phyloP scores from a whole-genome alignment of 345 rosid species.

The Clarkia xantiana region DNA sequence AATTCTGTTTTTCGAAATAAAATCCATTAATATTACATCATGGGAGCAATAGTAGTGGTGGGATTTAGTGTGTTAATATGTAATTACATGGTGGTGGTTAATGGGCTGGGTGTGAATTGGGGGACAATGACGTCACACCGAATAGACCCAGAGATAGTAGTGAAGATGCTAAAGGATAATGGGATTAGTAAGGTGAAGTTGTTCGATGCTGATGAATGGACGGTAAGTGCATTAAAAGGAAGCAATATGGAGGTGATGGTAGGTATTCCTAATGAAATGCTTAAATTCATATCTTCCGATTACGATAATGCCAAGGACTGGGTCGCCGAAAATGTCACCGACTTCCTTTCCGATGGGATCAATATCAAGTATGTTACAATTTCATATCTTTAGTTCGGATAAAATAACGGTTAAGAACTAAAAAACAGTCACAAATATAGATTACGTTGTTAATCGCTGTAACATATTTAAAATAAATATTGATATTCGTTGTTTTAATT shows the following conservation, averaged over 20 bases:
- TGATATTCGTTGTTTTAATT: too few species aligned
- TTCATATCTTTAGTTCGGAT: too few species aligned
- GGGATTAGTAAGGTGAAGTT: constrained; percentile 54
- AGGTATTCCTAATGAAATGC: constrained; percentile 62
- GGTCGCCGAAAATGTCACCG: constrained; percentile 59
- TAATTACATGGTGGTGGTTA: too few species aligned
- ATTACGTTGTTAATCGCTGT: too few species aligned
- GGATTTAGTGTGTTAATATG: too few species aligned
- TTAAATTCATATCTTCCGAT: constrained; percentile 18
- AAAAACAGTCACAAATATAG: too few species aligned
- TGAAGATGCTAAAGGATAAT: constrained; percentile 58
- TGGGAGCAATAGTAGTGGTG: too few species aligned
- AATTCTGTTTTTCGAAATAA: too few species aligned
- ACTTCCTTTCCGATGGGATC: constrained; percentile 35
- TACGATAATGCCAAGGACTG: constrained; percentile 41
- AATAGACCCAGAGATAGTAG: constrained; percentile 36
- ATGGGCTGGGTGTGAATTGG: constrained; percentile 69
- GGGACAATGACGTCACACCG: constrained; percentile 60
- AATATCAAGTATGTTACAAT: constrained; percentile 34
- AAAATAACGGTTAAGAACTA: too few species aligned
- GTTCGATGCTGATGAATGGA: constrained; percentile 55
- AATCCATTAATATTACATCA: too few species aligned
- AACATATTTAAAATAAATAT: too few species aligned
- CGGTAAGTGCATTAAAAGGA: constrained; percentile 35
- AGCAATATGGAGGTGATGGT: constrained; percentile 61